A percentile compares a stretch with the other conserved stretches of the same genome.
Conservation (phyloP, 768 basidiomycete genomes). For the Leccinum obscurum region DNA sequence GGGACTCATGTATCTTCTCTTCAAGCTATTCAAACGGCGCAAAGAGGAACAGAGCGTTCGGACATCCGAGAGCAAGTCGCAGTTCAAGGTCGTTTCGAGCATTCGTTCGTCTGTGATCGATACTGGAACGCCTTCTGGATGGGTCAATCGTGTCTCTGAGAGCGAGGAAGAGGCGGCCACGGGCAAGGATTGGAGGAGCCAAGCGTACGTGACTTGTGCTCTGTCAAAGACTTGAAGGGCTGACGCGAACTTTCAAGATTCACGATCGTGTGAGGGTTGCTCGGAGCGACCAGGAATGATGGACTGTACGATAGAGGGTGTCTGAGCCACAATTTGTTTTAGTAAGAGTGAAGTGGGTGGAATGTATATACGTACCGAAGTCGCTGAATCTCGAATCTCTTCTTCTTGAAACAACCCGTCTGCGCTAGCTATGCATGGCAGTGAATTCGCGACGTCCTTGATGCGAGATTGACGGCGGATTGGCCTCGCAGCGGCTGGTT, state of each 20-base stretch:
- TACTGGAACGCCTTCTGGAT: constrained; percentile 66
- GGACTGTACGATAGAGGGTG: neutral
- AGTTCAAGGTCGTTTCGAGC: constrained; percentile 79
- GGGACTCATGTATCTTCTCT: neutral
- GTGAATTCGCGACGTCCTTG: too few species aligned
- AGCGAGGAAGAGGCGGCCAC: constrained; percentile 42
- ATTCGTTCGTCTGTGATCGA: constrained; percentile 70
- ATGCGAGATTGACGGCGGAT: too few species aligned
- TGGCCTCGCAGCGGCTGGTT: too few species aligned
- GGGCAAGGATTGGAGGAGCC: constrained; percentile 55
- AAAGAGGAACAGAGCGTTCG: constrained; percentile 43
- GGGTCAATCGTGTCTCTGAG: constrained; percentile 58
- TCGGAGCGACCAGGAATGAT: neutral
- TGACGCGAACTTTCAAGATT: constrained; percentile 15
- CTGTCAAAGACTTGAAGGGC: neutral
- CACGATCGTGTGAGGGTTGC: constrained; percentile 4
- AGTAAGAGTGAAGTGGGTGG: neutral
- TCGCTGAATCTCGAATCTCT: neutral
- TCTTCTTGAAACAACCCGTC: neutral
- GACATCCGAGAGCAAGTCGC: constrained; percentile 48
- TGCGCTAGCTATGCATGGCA: too few species aligned
- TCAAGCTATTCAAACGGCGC: constrained; percentile 60
- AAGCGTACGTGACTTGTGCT: constrained; percentile 38
- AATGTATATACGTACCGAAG: neutral
- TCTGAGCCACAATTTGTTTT: neutral